Evolutionary conservation across 2,329 filamentous ascomycete genomes (phyloP), one percentile per base, ranked within the genome.

Genomic region (Xylariaceae sp.): DNA sequence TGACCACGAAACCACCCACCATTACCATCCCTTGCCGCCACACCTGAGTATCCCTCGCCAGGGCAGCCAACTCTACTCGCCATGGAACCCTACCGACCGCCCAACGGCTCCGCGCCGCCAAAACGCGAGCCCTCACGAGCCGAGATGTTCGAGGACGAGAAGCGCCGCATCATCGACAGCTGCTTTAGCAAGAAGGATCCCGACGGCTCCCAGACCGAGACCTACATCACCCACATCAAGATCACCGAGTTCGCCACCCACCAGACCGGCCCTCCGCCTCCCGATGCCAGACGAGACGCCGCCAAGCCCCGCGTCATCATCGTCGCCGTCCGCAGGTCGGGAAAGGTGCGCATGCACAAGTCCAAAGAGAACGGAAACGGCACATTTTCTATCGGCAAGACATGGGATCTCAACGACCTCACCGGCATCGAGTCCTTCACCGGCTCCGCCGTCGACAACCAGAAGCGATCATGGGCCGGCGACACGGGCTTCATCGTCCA

Each of bases 321-420:
- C 58, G 86, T 99, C 58, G 87, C 92, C 11, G 94, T 99, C 52
- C 83, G 90, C 54, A 94, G 90, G 63, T 96, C 92, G 1, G 94
- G 92, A 48, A 81, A 90, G 52, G 92, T 99, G 44, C 88, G 91
- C 63, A 84, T 99, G 75, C 94, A 99, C 76, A 99, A 99, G 71
- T 92, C 90, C 50, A 86, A 95, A 61, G 94, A 99, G 72, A 99
- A 99, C 67, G 77, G 81, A 48, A 96, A 96, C 68, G 90, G 90
- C 48, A 84, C 89, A 19, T 99, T 96, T 69, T 97, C 92, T 17
- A 96, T 99, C 59, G 94, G 94, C 58, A 99, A 99, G 73, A 96
- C 94, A 3, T 99, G 94, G 94, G 88, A 91, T 66, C 80, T 99
- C 59, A 92, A 97, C 69, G 94, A 99, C 65, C 74, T 99, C 43